Percentiles rank a stretch among this genome's conserved stretches.
These are phyloP conservation scores for Trichosporon sp. DNA, from an alignment of 1,284 basidiomycete species.

Conservation along the genomic window DNA sequence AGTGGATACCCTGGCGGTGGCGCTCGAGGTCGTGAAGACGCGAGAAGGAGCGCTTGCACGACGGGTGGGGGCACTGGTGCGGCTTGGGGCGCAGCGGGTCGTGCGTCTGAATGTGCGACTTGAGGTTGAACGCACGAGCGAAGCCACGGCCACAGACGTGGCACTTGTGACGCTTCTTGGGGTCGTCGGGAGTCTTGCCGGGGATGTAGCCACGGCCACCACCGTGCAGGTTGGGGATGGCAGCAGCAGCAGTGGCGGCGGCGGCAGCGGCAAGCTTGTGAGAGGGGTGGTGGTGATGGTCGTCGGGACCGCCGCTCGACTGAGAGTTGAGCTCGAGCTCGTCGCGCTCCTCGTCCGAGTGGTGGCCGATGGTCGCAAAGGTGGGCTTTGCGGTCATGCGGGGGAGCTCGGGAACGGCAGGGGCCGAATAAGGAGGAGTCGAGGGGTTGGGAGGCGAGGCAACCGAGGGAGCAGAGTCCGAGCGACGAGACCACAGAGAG, in stretches of 20 bases:
- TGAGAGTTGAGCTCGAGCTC: constrained; percentile 11
- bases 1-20: constrained; percentile 49
- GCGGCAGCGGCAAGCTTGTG: constrained; percentile 26
- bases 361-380: neutral
- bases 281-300: too few relatives aligned
- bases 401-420: neutral
- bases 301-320: constrained; percentile 14
- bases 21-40: constrained; percentile 50
- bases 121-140: constrained; percentile 49
- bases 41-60: constrained; percentile 48
- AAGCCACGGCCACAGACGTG: constrained; percentile 47
- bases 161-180: constrained; percentile 50
- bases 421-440: constrained; percentile 24
- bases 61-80: constrained; percentile 44
- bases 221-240: constrained; percentile 42
- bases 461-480: constrained; percentile 20
- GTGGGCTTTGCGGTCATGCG: neutral
- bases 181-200: constrained; percentile 48
- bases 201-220: constrained; percentile 48
- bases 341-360: constrained; percentile 14
- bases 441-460: constrained; percentile 27
- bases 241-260: constrained; percentile 24
- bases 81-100: constrained; percentile 49
- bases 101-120: constrained; percentile 48
- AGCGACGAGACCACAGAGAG: constrained; percentile 18